Base-by-base conservation (phyloP, 176 grass and related monocot species). In the Otatea glauca region DNA sequence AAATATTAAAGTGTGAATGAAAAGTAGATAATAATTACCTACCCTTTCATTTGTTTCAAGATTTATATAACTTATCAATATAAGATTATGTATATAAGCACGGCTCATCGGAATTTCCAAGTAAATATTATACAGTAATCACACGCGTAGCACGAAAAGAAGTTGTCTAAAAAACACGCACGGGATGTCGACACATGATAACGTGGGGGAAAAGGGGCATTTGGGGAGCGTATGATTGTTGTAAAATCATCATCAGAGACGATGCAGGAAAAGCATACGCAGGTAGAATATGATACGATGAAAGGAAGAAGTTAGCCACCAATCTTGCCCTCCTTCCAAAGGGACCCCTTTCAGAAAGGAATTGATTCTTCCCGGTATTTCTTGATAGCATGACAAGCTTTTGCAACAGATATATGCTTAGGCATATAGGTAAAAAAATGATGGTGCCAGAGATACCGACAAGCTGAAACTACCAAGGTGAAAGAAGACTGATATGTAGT, bases 371-470 rank as follows among this genome's bases (percentile, higher is more conserved):
- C 53, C 39, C 51, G 2, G 49, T 9, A 13, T 68, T 76, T 77
- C 48, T 68, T 18, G 59, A 45, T 56, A 41, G 37, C 56, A 35
- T 24, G 20, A 74, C 59, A 42, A 24, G 20, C 45, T 64, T 89
- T 76, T 47, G 54, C 43, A 44, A 23, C 34, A 44, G 63, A 85
- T 85, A 76, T 70, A 86, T 77, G 88, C 45, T 86, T 43, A 70
- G 29, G 3, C 67, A 82, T 82, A 42, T 9, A 32, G 34, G 48
- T 34, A 14, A 15, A 45, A 66, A 48, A 25, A 65, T 44, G 45
- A 4, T 47, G 3, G 12, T 23, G 39, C 10, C 21, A 48, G 39
- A 59, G 39, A 48, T 48, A 5, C 42, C 47, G 3, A 50, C 16
- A n/a, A 68, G 5, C 71, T 63, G 53, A 88, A 81, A 70, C 50